Conservation (phyloP, 306 rosid species). For the Oxytropis ochrocephala region DNA sequence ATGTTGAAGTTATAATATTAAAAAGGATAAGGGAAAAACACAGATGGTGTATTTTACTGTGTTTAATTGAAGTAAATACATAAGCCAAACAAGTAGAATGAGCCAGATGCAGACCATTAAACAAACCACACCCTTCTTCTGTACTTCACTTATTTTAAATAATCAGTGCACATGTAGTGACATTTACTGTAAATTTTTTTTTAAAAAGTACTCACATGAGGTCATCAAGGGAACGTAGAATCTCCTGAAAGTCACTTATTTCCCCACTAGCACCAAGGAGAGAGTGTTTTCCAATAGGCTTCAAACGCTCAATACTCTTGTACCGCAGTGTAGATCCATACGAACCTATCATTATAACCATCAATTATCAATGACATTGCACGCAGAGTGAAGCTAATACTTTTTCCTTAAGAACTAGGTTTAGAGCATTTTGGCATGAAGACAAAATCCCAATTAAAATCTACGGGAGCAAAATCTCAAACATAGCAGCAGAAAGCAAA, state of each 20-base stretch:
- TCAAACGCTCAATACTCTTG: constrained; percentile 82
- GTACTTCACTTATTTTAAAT: background rate
- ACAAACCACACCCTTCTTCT: background rate
- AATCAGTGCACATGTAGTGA: constrained; percentile 14
- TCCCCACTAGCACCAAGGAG: constrained; percentile 95
- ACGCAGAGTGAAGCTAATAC: background rate
- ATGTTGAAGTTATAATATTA: background rate
- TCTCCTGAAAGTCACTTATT: constrained; percentile 92
- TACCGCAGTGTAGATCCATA: constrained; percentile 93
- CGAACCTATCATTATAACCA: constrained; percentile 54
- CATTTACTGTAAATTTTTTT: background rate
- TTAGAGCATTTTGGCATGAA: too few species aligned
- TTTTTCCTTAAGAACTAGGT: too few species aligned
- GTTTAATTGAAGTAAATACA: background rate
- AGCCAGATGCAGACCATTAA: background rate
- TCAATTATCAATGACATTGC: background rate
- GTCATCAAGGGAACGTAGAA: constrained; percentile 67
- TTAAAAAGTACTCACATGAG: constrained; percentile 56
- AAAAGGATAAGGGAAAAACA: background rate
- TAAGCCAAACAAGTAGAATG: background rate
- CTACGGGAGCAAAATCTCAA: too few species aligned
- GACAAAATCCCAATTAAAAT: too few species aligned
- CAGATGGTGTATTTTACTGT: background rate
- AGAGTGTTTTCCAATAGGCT: constrained; percentile 83
- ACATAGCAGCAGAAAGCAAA: background rate